phyloP scores from a whole-genome alignment of 768 basidiomycete species.

The Rossbeevera mucosa region DNA sequence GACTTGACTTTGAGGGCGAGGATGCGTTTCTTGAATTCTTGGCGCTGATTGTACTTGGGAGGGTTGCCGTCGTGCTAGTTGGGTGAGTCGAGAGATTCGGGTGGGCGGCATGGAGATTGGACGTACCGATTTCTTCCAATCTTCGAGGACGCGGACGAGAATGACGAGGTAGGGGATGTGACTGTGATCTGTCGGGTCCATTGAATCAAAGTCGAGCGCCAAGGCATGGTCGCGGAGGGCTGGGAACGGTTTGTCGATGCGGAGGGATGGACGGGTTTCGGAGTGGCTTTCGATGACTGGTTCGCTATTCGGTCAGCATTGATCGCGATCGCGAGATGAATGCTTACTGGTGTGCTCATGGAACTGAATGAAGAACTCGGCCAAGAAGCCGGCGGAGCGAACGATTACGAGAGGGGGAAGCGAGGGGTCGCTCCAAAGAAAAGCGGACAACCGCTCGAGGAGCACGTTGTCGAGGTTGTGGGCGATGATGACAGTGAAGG shows the following conservation, averaged over 20 bases:
- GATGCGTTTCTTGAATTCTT: slow-evolving; percentile 70
- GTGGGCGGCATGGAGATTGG: neutral
- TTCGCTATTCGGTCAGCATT: neutral
- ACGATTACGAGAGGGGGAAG: slow-evolving; percentile 71
- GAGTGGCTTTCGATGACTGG: slow-evolving; percentile 88
- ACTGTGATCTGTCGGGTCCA: slow-evolving; percentile 86
- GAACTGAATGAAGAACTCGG: slow-evolving; percentile 84
- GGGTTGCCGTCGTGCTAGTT: slow-evolving; percentile 61
- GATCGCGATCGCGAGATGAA: neutral
- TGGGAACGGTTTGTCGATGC: slow-evolving; percentile 87
- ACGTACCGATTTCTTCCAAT: slow-evolving; percentile 76
- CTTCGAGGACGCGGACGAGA: slow-evolving; percentile 74
- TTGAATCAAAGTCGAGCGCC: slow-evolving; percentile 63
- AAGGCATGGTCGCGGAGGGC: slow-evolving; percentile 69
- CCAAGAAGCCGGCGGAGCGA: slow-evolving; percentile 84
- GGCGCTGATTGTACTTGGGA: slow-evolving; percentile 57
- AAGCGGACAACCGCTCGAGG: slow-evolving; percentile 54
- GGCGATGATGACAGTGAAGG: slow-evolving; percentile 78
- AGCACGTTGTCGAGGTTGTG: slow-evolving; percentile 65
- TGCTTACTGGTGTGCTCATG: slow-evolving; percentile 78
- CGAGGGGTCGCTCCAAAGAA: slow-evolving; percentile 64
- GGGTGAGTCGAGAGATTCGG: neutral
- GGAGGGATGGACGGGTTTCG: slow-evolving; percentile 66
- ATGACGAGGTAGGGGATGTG: slow-evolving; percentile 91
- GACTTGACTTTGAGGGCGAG: slow-evolving; percentile 60